Percentiles rank a stretch among this genome's conserved stretches.
phyloP scores from a whole-genome alignment of 768 basidiomycete genomes.

The Mycena vitilis region DNA sequence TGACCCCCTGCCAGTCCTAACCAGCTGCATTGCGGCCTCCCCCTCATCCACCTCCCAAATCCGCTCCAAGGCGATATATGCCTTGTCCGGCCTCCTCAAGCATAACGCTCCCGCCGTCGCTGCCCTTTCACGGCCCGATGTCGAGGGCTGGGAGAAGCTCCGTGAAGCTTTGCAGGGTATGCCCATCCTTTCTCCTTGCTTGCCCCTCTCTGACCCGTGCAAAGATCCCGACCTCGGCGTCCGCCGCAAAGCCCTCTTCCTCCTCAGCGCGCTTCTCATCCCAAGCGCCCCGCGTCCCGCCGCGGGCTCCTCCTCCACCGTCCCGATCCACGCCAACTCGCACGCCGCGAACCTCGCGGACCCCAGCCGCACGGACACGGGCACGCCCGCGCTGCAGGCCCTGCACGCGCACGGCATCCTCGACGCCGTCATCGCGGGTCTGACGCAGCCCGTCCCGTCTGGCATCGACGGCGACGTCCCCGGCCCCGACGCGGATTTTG shows the following conservation, averaged over 20 bases:
- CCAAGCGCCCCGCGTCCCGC: conserved; percentile 51
- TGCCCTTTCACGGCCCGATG: conserved; percentile 55
- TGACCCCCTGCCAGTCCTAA: conserved; percentile 73
- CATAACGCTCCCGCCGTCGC: conserved; percentile 78
- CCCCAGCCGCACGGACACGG: conserved; percentile 66
- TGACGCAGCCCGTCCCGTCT: conserved; percentile 68
- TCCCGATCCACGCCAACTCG: conserved; percentile 74
- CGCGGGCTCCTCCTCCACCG: conserved; percentile 32
- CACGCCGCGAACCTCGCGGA: conserved; percentile 72
- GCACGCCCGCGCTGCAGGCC: conserved; percentile 59
- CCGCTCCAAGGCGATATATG: conserved; percentile 86
- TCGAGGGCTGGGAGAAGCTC: conserved; percentile 75
- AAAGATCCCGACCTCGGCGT: conserved; percentile 82
- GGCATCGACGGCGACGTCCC: conserved; percentile 75
- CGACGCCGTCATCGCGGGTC: conserved; percentile 60
- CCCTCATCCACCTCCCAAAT: conserved; percentile 60
- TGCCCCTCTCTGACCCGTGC: not conserved
- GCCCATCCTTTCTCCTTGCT: conserved; percentile 20
- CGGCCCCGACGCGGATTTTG: conserved; percentile 70
- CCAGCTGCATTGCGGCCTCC: conserved; percentile 70
- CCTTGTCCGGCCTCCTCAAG: conserved; percentile 81
- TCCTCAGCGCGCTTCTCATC: conserved; percentile 76
- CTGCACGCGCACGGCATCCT: conserved; percentile 60
- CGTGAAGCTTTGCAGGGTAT: conserved; percentile 72
- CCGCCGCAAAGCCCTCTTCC: conserved; percentile 83